phyloP scores from a whole-genome alignment of 257 asterid species.

The Capsicum baccatum region DNA sequence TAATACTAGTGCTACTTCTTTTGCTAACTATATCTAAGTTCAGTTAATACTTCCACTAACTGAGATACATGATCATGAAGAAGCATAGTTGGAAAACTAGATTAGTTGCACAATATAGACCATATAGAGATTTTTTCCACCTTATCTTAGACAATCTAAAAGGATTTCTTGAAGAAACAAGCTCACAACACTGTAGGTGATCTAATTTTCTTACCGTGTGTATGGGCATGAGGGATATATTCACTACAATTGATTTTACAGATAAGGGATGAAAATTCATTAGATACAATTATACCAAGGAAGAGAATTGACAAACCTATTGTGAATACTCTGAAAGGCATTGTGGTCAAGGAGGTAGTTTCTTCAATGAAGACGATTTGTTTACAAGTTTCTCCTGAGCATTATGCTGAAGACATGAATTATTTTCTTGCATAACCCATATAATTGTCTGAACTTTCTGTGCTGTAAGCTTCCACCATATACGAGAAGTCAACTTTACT shows the following conservation, averaged over 20 bases:
- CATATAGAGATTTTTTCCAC: not conserved
- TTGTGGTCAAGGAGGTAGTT: conserved; percentile 82
- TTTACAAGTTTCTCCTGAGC: no score
- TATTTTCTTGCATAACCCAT: no score
- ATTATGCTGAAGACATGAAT: no score
- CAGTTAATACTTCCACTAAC: not conserved
- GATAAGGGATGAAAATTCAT: not conserved
- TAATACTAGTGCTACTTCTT: not conserved
- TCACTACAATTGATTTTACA: not conserved
- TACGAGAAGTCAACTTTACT: no score
- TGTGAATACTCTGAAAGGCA: conserved; percentile 80
- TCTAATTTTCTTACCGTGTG: not conserved
- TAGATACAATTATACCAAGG: not conserved
- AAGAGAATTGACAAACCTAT: conserved; percentile 54
- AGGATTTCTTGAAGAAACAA: not conserved
- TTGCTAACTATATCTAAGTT: not conserved
- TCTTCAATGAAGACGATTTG: conserved; percentile 41
- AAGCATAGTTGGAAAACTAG: no score
- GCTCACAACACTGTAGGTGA: not conserved
- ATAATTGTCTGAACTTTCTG: no score
- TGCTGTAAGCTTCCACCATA: no score
- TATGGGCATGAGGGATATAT: not conserved
- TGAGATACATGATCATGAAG: no score
- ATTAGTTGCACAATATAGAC: no score
- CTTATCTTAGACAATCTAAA: not conserved